These are phyloP conservation scores for Emergomyces pasteurianus DNA, from an alignment of 2,329 filamentous ascomycete genomes.

Conservation along the genomic window DNA sequence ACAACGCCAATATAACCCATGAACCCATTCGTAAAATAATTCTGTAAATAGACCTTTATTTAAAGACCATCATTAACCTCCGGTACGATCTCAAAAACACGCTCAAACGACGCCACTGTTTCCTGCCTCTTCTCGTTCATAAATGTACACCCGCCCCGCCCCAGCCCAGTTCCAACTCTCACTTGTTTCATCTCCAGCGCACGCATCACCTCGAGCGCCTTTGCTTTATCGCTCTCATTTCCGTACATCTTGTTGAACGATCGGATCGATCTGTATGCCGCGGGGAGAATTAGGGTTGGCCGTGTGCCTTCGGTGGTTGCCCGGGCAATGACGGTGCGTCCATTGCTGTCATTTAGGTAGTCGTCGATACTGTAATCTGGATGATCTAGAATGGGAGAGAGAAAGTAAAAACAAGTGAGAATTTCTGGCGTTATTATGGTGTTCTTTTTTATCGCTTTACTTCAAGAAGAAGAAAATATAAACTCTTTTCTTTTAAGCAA, in stretches of 20 bases:
- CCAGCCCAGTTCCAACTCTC: constrained; percentile 41
- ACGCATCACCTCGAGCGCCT: constrained; percentile 33
- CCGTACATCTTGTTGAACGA: constrained; percentile 34
- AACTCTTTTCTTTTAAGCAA: constrained; percentile 6
- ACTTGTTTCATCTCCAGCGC: constrained; percentile 40
- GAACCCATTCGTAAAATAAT: neutral
- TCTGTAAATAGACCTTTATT: no score
- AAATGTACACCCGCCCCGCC: constrained; percentile 41
- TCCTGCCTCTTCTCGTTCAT: constrained; percentile 40
- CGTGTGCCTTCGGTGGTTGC: constrained; percentile 13
- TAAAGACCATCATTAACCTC: constrained; percentile 1
- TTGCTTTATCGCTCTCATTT: constrained; percentile 32
- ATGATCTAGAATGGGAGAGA: constrained; percentile 7
- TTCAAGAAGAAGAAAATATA: neutral
- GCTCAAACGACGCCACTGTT: constrained; percentile 41
- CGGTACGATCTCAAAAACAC: constrained; percentile 28
- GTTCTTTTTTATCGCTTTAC: neutral
- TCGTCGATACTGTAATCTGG: constrained; percentile 1
- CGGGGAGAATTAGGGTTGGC: constrained; percentile 27
- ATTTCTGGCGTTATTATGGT: neutral
- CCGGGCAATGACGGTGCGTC: constrained; percentile 11
- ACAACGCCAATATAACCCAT: neutral
- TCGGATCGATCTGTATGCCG: constrained; percentile 23
- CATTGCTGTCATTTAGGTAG: constrained; percentile 12
- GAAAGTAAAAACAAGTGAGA: constrained; percentile 4